Evolutionary conservation across 768 basidiomycete genomes (phyloP).

Genomic region (Naganishia vaughanmartiniae): DNA sequence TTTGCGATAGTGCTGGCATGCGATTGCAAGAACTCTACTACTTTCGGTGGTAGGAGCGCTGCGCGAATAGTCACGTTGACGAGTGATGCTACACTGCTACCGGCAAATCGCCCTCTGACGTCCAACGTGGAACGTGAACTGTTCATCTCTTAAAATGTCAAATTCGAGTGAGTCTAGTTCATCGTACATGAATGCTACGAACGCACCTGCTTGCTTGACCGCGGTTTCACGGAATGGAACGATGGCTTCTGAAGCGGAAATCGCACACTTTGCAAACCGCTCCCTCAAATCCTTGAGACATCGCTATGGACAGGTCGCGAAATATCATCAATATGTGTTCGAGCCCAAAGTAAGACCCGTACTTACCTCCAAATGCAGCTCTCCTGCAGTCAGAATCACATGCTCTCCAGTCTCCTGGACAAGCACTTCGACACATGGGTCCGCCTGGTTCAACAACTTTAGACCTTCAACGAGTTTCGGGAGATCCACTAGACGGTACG

Average conservation of each 20-base stretch:
- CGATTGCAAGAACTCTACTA: slow-evolving; percentile 73
- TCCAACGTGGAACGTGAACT: slow-evolving; percentile 70
- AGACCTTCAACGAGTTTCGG: slow-evolving; percentile 81
- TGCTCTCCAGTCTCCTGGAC: slow-evolving; percentile 97
- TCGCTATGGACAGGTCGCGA: slow-evolving; percentile 58
- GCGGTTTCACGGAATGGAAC: slow-evolving; percentile 97
- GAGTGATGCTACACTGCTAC: slow-evolving; percentile 65
- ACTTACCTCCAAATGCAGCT: slow-evolving; percentile 85
- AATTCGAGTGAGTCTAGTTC: slow-evolving; percentile 3
- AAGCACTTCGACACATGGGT: slow-evolving; percentile 95
- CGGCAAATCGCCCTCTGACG: slow-evolving; percentile 72
- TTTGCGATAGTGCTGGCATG: slow-evolving; percentile 65
- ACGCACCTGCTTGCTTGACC: slow-evolving; percentile 68
- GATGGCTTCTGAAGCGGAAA: slow-evolving; percentile 90
- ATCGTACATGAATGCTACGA: slow-evolving; percentile 10
- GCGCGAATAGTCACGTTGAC: slow-evolving; percentile 83
- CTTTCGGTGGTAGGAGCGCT: slow-evolving; percentile 66
- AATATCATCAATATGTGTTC: neutral
- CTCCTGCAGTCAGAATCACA: slow-evolving; percentile 92
- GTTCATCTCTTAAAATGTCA: slow-evolving; percentile 68
- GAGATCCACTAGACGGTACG: slow-evolving; percentile 63
- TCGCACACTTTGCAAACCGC: slow-evolving; percentile 86
- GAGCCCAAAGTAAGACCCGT: slow-evolving; percentile 1
- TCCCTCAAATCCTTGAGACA: slow-evolving; percentile 95
- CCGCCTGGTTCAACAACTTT: slow-evolving; percentile 84